Conservation (phyloP, 306 rosid species). For the Acmispon strigosus region DNA sequence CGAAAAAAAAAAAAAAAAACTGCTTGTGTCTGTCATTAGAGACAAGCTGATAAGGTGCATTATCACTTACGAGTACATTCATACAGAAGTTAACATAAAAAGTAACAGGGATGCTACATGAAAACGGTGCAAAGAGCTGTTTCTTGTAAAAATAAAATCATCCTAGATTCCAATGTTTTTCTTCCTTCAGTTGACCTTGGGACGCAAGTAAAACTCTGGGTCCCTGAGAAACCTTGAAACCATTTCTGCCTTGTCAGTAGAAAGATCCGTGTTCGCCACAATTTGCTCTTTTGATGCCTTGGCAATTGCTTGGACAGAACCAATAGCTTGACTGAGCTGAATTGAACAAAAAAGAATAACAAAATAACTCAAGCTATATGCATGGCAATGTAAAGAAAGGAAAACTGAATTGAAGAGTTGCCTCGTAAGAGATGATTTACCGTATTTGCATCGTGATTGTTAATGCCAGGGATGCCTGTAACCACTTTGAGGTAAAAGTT, state of each 20-base stretch:
- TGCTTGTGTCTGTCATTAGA: too few relatives aligned
- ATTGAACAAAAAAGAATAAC: constrained; percentile 23
- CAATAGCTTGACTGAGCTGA: constrained; percentile 85
- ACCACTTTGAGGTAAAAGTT: constrained; percentile 59
- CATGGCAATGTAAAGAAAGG: constrained; percentile 8
- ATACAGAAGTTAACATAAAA: background rate
- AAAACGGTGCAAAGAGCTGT: background rate
- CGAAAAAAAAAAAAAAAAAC: too few relatives aligned
- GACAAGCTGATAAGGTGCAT: too few relatives aligned
- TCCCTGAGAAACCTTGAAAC: constrained; percentile 70
- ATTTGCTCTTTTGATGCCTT: constrained; percentile 67
- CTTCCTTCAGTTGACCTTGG: constrained; percentile 48
- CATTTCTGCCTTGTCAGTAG: constrained; percentile 68
- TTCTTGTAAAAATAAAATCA: background rate
- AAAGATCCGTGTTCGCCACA: constrained; percentile 83
- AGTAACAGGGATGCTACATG: background rate
- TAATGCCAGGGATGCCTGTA: constrained; percentile 72
- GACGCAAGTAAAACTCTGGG: constrained; percentile 59
- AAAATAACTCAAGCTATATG: constrained; percentile 16
- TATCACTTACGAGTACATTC: background rate
- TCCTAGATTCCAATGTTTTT: constrained; percentile 11
- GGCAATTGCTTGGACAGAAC: constrained; percentile 81
- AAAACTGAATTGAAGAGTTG: constrained; percentile 5
- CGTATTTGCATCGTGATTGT: constrained; percentile 81
- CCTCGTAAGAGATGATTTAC: constrained; percentile 33